Base-by-base conservation (phyloP, 495 filamentous ascomycete species). In the Penicillium salamii region DNA sequence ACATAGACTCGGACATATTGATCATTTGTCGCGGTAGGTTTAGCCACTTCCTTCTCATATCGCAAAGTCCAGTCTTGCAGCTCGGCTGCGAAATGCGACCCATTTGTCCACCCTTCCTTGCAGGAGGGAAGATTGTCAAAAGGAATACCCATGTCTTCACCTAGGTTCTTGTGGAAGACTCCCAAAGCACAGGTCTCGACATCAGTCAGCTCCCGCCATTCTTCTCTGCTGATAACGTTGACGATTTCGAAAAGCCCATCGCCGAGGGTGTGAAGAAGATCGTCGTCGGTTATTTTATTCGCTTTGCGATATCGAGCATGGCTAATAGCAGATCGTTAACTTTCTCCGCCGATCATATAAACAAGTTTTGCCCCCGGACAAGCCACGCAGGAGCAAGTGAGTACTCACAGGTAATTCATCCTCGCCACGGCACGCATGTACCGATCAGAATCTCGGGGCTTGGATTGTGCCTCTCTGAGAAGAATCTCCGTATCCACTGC, bases 31-130 rank as follows among this genome's bases (percentile, higher is more conserved):
- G 46, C 33, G 0, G 56, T 62, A 2, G 67, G 62, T 14, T 49
- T 56, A 1, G 58, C 63, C 3, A 61, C 55, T 32, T 48, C 41
- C 28, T 58, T 60, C 53, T 82, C 78, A 55, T 83, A 82, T 5
- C 46, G 20, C 21, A 65, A 53, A 1, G 75, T 72, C 78, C 78
- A 84, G 20, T 65, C 55, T 1, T 50, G 53, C 38, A 83, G 51
- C 36, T 83, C 77, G 6, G 72, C 62, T 5, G 72, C 65, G 57
- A 78, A 83, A 17, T 82, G 72, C 49, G 78, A 49, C 5, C 80
- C 80, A 62, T 84, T 76, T 7, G 32, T 55, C 79, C 79, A 83
- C 0, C 67, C 66, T 8, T 37, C 59, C 18, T 50, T 53, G 9
- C 21, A 21, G 23, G 58, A 59, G 8, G 50, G 35, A 33, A 67